Conservation (phyloP, 495 filamentous ascomycete species). For the Evernia prunastri region DNA sequence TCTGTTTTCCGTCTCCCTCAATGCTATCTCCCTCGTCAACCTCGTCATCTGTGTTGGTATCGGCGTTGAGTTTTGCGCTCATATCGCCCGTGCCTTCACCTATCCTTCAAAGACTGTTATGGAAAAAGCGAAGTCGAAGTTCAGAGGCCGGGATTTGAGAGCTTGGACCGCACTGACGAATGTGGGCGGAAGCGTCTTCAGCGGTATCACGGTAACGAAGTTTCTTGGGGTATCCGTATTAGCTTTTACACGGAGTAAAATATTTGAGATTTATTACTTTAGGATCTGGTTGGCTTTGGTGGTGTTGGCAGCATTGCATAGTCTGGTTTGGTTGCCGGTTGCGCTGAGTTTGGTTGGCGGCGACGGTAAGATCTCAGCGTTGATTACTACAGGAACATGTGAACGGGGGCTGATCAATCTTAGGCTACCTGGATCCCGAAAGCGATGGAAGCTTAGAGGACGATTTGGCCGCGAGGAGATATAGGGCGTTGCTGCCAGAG, state of each 20-base stretch:
- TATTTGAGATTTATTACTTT: conserved; percentile 99
- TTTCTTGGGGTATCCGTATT: conserved; percentile 85
- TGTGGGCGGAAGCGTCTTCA: conserved; percentile 89
- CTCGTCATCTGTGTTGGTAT: conserved; percentile 95
- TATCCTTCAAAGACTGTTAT: conserved; percentile 75
- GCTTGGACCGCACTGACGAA: conserved; percentile 90
- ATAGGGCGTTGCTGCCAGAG: conserved; percentile 45
- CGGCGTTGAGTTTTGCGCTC: conserved; percentile 93
- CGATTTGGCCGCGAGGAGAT: conserved; percentile 56
- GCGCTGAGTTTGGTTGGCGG: conserved; percentile 82
- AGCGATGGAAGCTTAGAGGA: conserved; percentile 79
- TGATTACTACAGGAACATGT: neutral
- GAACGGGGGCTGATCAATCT: conserved; percentile 17
- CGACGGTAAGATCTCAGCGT: conserved; percentile 48
- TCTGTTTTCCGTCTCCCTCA: conserved; percentile 78
- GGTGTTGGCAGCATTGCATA: conserved; percentile 79
- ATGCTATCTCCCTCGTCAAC: conserved; percentile 95
- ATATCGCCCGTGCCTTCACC: conserved; percentile 92
- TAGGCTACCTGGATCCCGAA: conserved; percentile 78
- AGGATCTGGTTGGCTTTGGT: conserved; percentile 90
- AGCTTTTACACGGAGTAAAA: conserved; percentile 92
- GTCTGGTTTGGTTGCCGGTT: conserved; percentile 86
- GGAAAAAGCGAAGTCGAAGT: conserved; percentile 49
- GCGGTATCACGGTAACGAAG: conserved; percentile 94
- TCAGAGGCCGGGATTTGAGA: conserved; percentile 58